Conservation (phyloP, 2,329 filamentous ascomycete genomes). For the Aspergillus sp. region DNA sequence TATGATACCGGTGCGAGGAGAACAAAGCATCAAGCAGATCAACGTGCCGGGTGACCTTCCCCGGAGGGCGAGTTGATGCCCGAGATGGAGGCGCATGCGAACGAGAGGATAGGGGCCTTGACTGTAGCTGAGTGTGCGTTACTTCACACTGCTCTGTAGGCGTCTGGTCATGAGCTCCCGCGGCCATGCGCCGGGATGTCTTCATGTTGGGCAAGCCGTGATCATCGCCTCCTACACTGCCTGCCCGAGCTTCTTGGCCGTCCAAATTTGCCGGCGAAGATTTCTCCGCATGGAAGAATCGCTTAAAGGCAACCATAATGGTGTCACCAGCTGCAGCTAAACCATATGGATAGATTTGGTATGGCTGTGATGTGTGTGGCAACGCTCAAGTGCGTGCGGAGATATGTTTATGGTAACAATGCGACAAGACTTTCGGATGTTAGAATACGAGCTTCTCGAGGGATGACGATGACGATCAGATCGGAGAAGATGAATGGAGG, state of each 20-base stretch:
- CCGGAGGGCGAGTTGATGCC: slow-evolving; percentile 23
- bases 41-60: slow-evolving; percentile 38
- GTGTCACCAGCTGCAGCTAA: neutral
- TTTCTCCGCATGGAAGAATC: slow-evolving; percentile 36
- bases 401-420: neutral
- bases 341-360: neutral
- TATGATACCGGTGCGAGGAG: slow-evolving; percentile 35
- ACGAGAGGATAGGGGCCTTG: slow-evolving; percentile 31
- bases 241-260: slow-evolving; percentile 10
- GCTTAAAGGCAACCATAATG: slow-evolving; percentile 38
- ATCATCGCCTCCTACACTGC: neutral
- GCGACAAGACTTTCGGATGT: neutral
- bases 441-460: neutral
- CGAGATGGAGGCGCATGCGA: slow-evolving; percentile 29
- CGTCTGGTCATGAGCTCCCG: slow-evolving; percentile 37
- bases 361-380: neutral
- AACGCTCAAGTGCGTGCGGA: neutral
- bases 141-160: slow-evolving; percentile 45
- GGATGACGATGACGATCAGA: neutral
- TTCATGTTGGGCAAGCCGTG: slow-evolving; percentile 20
- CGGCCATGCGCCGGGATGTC: slow-evolving; percentile 25
- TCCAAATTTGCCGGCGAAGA: slow-evolving; percentile 16
- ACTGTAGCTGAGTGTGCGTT: slow-evolving; percentile 38
- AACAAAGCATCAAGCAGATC: slow-evolving; percentile 45
- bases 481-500: neutral